Evolutionary conservation across 139 green algal genomes (phyloP), one percentile per base, ranked within the genome.

Genomic region (Nannochloris sp.): DNA sequence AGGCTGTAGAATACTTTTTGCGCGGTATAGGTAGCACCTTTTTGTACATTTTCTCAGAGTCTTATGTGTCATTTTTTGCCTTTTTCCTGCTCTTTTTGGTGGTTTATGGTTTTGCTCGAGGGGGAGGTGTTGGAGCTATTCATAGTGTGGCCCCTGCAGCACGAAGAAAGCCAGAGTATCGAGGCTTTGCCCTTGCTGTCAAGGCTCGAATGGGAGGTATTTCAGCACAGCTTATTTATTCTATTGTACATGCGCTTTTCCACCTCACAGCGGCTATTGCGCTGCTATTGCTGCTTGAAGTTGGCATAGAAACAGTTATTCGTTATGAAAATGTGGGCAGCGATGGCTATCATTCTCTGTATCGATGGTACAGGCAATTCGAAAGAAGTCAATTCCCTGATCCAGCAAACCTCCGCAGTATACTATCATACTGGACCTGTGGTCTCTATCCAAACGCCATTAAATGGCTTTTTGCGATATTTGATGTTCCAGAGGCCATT

Each of bases 401-500:
- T 78, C 88, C 88, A 25, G 76, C 72, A 60, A 85, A 81, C 29
- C 40, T 95, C 48, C 70, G 87, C 0, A 62, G 57, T 14, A 57
- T 37, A 23, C 57, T 91, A 14, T 23, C 76, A 40, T 36, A 23
- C 16, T 87, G 55, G 40, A 90, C 73, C 0, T 66, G 87, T 62
- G 76, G 82, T 15, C 21, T 88, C 10, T 95, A 95, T 73, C 88
- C 88, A 4, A 70, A 60, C 2, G 60, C 71, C 21, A 68, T 95
- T 18, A 81, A 90, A 67, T 71, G 68, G 15, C 75, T 71, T n/a
- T 90, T 95, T 82, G 76, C 81, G 0, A 49, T 83, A 5, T 95
- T 89, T 69, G 87, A 95, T 69, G 72, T 94, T 9, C 87, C 87
- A 0, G 87, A 95, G 62, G 69, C 77, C 4, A 86, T 95, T 19